Percentiles rank a stretch among this genome's conserved stretches.
Conservation (phyloP, 2,329 filamentous ascomycete genomes). For the Ilyonectria robusta region DNA sequence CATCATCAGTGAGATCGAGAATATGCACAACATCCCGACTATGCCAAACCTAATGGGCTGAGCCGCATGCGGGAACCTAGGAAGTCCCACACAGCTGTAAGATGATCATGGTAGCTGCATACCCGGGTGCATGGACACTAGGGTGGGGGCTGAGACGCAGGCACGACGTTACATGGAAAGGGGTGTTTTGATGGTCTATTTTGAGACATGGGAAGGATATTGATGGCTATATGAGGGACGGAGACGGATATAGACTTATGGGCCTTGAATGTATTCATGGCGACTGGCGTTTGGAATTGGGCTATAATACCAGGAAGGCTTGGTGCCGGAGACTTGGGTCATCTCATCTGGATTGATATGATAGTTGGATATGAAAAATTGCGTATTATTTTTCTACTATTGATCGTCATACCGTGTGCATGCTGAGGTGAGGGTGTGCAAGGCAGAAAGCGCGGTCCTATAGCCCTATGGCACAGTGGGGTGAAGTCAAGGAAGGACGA, state of each 20-base stretch:
- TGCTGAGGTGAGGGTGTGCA: not conserved
- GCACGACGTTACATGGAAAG: not conserved
- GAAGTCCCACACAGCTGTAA: conserved; percentile 10
- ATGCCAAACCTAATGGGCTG: conserved; percentile 40
- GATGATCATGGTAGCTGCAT: not conserved
- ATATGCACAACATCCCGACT: conserved; percentile 36
- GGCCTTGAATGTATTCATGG: conserved; percentile 12
- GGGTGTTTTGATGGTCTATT: not conserved
- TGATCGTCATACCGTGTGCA: not conserved
- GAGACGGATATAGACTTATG: not conserved
- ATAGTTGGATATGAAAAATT: not conserved
- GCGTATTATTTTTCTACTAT: not conserved
- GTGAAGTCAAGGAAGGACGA: not conserved
- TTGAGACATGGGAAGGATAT: not conserved
- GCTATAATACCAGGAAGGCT: conserved; percentile 23
- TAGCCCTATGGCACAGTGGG: no score
- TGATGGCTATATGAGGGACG: not conserved
- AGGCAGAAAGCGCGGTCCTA: not conserved
- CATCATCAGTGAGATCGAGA: conserved; percentile 71
- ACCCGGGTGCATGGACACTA: not conserved
- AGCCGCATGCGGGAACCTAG: conserved; percentile 25
- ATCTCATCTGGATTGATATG: conserved; percentile 5
- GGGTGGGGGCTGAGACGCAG: conserved; percentile 8
- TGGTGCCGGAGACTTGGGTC: conserved; percentile 2
- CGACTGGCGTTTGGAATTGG: conserved; percentile 17